Evolutionary conservation across 1,139 yeast genomes (phyloP).

Genomic region (Kluyveromyces marxianus): DNA sequence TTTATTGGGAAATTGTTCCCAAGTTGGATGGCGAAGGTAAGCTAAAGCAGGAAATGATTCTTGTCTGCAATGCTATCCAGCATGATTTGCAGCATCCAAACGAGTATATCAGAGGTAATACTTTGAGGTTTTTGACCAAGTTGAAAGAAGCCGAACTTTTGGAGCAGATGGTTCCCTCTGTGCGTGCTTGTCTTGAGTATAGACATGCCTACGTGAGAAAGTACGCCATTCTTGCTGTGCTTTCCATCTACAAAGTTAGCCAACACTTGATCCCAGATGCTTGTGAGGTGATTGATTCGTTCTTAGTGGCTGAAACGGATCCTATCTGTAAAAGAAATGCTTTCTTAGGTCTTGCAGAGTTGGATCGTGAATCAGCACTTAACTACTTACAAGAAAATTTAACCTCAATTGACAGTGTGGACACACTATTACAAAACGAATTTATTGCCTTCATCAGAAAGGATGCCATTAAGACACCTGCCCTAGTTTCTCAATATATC

Average conservation of each 20-base stretch:
- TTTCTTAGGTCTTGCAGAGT: conserved; percentile 74
- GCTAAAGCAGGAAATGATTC: conserved; percentile 96
- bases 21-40: conserved; percentile 83
- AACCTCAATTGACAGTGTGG: conserved; percentile 56
- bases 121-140: conserved; percentile 84
- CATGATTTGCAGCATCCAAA: conserved; percentile 97
- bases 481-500: conserved; percentile 63
- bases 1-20: conserved; percentile 98
- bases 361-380: conserved; percentile 81
- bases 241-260: conserved; percentile 73
- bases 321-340: conserved; percentile 95
- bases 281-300: conserved; percentile 67
- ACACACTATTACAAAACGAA: conserved; percentile 80
- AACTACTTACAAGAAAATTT: conserved; percentile 71
- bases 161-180: conserved; percentile 92
- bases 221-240: conserved; percentile 89
- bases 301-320: conserved; percentile 77
- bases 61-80: conserved; percentile 95
- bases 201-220: conserved; percentile 97
- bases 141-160: conserved; percentile 87
- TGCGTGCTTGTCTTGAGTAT: conserved; percentile 84
- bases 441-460: conserved; percentile 86
- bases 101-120: conserved; percentile 93
- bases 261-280: conserved; percentile 93
- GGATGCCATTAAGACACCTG: conserved; percentile 61